These are phyloP conservation scores for Penicillium pancosmium DNA, from an alignment of 495 filamentous ascomycete species.

Conservation along the genomic window DNA sequence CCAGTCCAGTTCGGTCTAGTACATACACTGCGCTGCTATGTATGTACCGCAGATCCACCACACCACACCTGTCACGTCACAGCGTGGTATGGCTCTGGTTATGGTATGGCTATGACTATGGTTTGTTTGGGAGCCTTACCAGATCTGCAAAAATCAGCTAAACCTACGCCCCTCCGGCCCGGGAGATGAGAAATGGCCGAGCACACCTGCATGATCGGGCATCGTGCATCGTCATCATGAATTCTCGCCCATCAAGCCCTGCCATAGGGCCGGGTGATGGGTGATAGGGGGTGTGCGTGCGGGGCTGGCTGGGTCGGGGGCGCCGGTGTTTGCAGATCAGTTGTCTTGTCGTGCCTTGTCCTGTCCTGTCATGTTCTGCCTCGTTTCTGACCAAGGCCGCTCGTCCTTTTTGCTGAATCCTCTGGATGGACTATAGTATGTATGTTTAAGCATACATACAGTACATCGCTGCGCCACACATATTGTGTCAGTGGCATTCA, in stretches of 20 bases:
- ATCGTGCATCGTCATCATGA: conserved; percentile 12
- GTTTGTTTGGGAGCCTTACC: no score
- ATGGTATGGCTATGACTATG: no score
- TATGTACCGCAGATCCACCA: no score
- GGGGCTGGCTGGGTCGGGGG: background rate
- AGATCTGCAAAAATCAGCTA: no score
- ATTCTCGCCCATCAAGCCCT: background rate
- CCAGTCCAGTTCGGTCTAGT: no score
- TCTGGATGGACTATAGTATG: background rate
- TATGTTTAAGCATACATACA: background rate
- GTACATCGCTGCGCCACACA: conserved; percentile 24
- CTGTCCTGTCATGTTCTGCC: background rate
- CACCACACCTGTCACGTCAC: no score
- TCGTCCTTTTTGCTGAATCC: background rate
- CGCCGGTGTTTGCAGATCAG: background rate
- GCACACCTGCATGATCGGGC: conserved; percentile 17
- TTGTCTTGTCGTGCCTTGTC: background rate
- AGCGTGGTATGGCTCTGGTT: no score
- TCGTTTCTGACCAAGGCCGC: background rate
- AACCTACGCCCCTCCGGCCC: background rate
- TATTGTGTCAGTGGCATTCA: conserved; percentile 5
- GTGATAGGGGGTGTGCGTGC: background rate
- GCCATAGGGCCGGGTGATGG: background rate
- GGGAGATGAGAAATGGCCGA: background rate
- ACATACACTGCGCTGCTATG: no score